A percentile compares a stretch with the other conserved stretches of the same genome.
Evolutionary conservation across 306 rosid species (phyloP).

Genomic region (Corylus heterophylla): DNA sequence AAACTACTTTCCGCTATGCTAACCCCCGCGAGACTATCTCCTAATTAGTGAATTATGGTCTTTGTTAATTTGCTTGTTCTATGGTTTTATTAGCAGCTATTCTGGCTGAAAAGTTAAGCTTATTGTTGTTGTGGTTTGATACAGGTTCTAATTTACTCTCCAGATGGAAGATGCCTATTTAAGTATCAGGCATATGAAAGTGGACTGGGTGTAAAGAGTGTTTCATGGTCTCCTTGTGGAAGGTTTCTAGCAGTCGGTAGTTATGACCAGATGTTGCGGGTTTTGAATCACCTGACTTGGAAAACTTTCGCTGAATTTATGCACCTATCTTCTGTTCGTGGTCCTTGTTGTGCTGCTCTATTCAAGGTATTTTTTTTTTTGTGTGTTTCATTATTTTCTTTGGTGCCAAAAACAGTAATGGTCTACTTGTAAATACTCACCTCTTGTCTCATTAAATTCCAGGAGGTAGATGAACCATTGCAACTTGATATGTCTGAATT

Average conservation of each 20-base stretch:
- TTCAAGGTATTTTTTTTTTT: conserved; percentile 61
- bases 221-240: conserved; percentile 98
- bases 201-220: conserved; percentile 92
- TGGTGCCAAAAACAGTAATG: background rate
- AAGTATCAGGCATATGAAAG: conserved; percentile 97
- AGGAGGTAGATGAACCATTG: conserved; percentile 95
- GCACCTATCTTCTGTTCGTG: conserved; percentile 78
- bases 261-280: conserved; percentile 96
- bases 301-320: conserved; percentile 96
- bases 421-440: conserved; percentile 25
- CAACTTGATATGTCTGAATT: conserved; percentile 89
- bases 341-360: conserved; percentile 80
- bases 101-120: conserved; percentile 16
- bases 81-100: conserved; percentile 15
- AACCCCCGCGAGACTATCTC: background rate
- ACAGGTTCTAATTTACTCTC: conserved; percentile 93
- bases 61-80: background rate
- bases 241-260: conserved; percentile 96
- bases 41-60: background rate
- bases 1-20: background rate
- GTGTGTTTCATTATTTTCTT: conserved; percentile 11
- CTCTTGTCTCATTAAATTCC: conserved; percentile 30
- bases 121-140: conserved; percentile 33
- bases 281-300: conserved; percentile 92
- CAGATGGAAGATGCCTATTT: conserved; percentile 92